Evolutionary conservation across 768 basidiomycete genomes (phyloP), one percentile per base, ranked within the genome.

Genomic region (Suillus paluster): DNA sequence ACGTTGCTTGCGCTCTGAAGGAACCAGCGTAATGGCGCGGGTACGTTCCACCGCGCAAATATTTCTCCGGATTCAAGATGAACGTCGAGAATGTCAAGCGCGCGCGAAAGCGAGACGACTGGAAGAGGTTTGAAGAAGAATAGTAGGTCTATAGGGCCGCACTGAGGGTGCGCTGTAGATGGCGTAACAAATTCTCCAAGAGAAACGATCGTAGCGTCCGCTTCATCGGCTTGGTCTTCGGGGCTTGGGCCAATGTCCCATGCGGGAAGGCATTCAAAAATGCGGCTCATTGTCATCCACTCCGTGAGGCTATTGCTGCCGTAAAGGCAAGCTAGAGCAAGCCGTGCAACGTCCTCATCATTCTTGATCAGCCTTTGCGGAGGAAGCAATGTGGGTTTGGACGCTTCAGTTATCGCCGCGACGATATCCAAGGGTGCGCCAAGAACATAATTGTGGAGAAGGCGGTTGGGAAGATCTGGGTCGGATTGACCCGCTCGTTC

Each of bases 251-350:
- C 63, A 46, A 87, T 79, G 60, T 87, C 88, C 94, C 96, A 97
- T 4, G 90, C 97, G 0, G 97, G 97, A 36, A 99, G 81, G 71
- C 96, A 99, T 72, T 99, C 97, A 73, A 99, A 98, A 56, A 99
- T 92, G 36, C 81, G 79, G 66, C 90, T 93, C 95, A 97, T 98
- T 5, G 80, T 87, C 1, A 86, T 70, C 94, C 93, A 97, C 66
- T 88, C 83, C 61, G 86, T 80, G 38, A 89, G 76, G 59, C 83
- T 84, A 62, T 87, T 83, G 67, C 85, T 91, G 15, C 95, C 95
- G 64, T 99, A 99, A 25, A 98, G 76, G 68, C 89, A 90, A 8
- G 95, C 90, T 14, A 99, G 85, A 4, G 96, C 95, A 15, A 98
- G 75, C 12, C 91, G 85, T 15, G 88, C 94, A 71, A 96, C 86